Percentiles rank a stretch among this genome's conserved stretches.
phyloP scores from a whole-genome alignment of 164 flowering plant genomes.

The Macadamia tetraphylla region DNA sequence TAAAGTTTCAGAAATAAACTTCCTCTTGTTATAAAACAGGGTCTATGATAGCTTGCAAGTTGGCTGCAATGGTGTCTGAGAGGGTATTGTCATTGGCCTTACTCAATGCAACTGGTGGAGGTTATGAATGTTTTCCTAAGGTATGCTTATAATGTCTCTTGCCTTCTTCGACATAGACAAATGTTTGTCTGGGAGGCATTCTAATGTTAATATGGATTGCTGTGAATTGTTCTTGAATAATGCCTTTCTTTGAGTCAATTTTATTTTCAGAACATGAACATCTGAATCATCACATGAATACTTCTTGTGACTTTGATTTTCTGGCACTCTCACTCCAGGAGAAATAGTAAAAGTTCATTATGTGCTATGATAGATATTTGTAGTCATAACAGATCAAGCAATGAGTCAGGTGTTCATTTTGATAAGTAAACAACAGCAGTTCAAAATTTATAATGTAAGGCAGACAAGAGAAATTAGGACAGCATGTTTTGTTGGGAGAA shows the following conservation, averaged over 20 bases:
- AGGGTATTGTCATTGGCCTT: conserved; percentile 82
- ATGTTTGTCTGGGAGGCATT: not conserved
- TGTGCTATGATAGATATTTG: not conserved
- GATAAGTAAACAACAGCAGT: no score
- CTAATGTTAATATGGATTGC: not conserved
- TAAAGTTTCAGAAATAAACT: conserved; percentile 2
- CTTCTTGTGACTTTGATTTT: not conserved
- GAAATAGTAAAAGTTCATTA: no score
- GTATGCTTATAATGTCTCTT: conserved; percentile 11
- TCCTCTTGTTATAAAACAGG: conserved; percentile 41
- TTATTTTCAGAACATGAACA: not conserved
- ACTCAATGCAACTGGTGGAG: conserved; percentile 93
- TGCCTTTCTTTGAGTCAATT: not conserved
- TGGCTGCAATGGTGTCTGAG: conserved; percentile 80
- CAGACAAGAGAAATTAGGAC: no score
- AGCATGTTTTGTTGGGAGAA: not conserved
- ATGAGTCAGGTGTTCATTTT: not conserved
- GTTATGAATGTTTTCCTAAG: conserved; percentile 87
- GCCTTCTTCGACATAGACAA: no score
- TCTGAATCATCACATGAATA: not conserved
- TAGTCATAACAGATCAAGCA: not conserved
- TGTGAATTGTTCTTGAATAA: not conserved
- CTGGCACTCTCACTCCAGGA: not conserved
- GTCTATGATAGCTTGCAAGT: conserved; percentile 91
- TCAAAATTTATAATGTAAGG: not conserved